A percentile compares a stretch with the other conserved stretches of the same genome.
phyloP scores from a whole-genome alignment of 129 eudicot genomes.

The Helianthus annuus region HanXRQr2.0-SUNRISE NC_035448.2:111260653-111261152 shows the following conservation, averaged over 20 bases:
- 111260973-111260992: background rate
- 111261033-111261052: background rate
- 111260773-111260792: conserved; percentile 23
- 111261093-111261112: too few relatives aligned
- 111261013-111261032: background rate
- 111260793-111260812: conserved; percentile 15
- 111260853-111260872: background rate
- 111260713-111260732: too few relatives aligned
- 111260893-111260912: background rate
- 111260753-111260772: conserved; percentile 8
- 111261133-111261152: background rate
- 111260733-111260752: too few relatives aligned
- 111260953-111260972: background rate
- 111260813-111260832: conserved; percentile 19
- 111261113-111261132: conserved; percentile 10
- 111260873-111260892: conserved; percentile 3
- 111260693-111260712: too few relatives aligned
- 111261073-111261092: conserved; percentile 1
- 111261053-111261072: conserved; percentile 8
- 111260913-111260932: background rate
- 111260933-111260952: background rate
- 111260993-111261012: conserved; percentile 10
- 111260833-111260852: conserved; percentile 15
- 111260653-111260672: too few relatives aligned
- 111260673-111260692: too few relatives aligned